Base-by-base conservation (phyloP, 306 rosid species). In the Fragaria iinumae region DNA sequence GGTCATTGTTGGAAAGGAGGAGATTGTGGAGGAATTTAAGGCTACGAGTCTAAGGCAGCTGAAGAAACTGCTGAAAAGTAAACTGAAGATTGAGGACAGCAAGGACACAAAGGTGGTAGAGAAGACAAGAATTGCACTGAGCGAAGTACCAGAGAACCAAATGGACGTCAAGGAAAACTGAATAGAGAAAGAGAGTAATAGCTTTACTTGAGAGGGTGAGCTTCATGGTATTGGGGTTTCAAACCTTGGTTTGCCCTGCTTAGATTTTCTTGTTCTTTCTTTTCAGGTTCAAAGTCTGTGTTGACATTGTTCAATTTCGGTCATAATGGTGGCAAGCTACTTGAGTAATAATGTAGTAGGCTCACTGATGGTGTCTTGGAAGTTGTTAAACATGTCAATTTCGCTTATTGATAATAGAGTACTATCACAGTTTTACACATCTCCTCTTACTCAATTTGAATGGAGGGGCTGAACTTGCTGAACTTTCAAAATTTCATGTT, bases 121-220 rank as follows among this genome's bases (percentile, higher is more conserved):
- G 82, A 82, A 66, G 81, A 74, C 82, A 69, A 91, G 98, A 84
- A 83, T 85, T 23, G 96, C 97, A n/a, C 77, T 93, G 80, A 92
- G 89, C 80, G 81, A 80, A 47, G 78, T 93, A 73, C 87, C 85
- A 64, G 90, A 82, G 81, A 93, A 91, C 84, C 70, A 17, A 56
- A 78, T 87, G 79, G 39, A 71, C 62, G 76, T 3, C 49, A 60
- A 21, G 21, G 83, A 9, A 52, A 76, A 44, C 49, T 79, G 83
- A 83, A 13, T 53, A 32, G n/a, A 10, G 17, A n/a, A 9, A 53
- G 56, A 66, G 38, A 55, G 14, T 29, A 9, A 55, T 29, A 36
- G 32, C 18, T n/a, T 7, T 47, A 63, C 50, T 65, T 60, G 53
- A 32, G 52, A 44, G 25, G 56, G 67, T 45, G 23, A 23, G 55